phyloP scores from a whole-genome alignment of 805 yeast genomes.

The Wickerhamiella hasegawae region DNA sequence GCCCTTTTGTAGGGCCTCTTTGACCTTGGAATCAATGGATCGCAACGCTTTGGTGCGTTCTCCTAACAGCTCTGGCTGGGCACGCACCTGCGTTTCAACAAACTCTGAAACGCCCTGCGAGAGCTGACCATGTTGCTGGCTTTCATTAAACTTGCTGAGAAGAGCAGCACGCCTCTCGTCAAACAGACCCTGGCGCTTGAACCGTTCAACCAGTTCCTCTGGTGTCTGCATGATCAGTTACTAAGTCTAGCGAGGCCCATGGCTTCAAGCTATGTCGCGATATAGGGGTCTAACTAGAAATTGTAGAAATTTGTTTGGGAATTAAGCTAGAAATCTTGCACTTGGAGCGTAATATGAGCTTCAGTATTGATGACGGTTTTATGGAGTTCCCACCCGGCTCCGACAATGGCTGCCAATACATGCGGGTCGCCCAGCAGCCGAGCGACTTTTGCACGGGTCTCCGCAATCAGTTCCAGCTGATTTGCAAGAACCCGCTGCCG shows the following conservation, averaged over 20 bases:
- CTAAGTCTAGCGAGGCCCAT: too few species aligned
- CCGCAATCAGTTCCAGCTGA: not conserved
- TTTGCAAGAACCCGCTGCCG: not conserved
- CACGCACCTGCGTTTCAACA: not conserved
- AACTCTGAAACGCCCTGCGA: not conserved
- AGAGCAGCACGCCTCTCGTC: not conserved
- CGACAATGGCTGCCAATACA: not conserved
- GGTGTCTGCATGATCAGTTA: not conserved
- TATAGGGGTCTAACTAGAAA: too few species aligned
- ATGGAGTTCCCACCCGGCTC: not conserved
- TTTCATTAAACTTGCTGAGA: not conserved
- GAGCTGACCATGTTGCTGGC: not conserved
- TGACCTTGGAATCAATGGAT: not conserved
- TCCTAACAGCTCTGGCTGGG: not conserved
- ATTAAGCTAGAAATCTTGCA: too few species aligned
- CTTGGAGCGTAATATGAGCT: not conserved
- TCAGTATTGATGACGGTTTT: not conserved
- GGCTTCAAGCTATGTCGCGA: too few species aligned
- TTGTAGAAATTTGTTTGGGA: too few species aligned
- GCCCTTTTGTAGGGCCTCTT: not conserved
- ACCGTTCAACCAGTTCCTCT: not conserved
- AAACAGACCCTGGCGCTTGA: not conserved
- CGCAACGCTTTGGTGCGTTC: not conserved
- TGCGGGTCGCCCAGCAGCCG: not conserved
- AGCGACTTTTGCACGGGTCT: not conserved